Conservation (phyloP, 371 early-diverging fungal species). For the Dentiscutata heterogama region DNA sequence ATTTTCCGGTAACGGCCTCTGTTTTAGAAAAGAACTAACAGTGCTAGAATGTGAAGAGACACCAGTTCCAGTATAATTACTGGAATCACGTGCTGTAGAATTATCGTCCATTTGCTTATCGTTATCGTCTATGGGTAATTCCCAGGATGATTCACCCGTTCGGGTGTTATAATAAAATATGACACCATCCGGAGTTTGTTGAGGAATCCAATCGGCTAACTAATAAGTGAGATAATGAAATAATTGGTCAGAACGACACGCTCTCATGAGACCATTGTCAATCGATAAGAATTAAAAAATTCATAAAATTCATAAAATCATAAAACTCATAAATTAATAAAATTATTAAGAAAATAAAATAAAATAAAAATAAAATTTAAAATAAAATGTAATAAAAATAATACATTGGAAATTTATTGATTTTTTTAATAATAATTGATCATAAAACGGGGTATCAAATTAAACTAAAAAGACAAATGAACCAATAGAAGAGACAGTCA, state of each 20-base stretch:
- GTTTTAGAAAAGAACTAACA: neutral
- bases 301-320: too few species aligned
- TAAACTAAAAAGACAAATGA: too few species aligned
- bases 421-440: neutral
- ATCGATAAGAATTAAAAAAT: neutral
- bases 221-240: neutral
- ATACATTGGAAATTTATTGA: neutral
- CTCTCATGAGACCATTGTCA: neutral
- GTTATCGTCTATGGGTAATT: constrained; percentile 43
- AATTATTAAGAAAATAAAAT: neutral
- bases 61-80: constrained; percentile 33
- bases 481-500: too few species aligned
- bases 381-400: neutral
- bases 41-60: constrained; percentile 1
- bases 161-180: constrained; percentile 66
- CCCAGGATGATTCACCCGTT: constrained; percentile 68
- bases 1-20: constrained; percentile 53
- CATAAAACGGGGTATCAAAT: neutral
- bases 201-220: constrained; percentile 52
- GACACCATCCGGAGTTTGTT: constrained; percentile 64
- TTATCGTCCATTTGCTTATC: constrained; percentile 12
- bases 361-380: neutral
- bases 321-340: too few species aligned
- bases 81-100: neutral
- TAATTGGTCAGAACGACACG: neutral